Conservation (phyloP, 163 green algal genomes). For the Scenedesmus sp. region DNA sequence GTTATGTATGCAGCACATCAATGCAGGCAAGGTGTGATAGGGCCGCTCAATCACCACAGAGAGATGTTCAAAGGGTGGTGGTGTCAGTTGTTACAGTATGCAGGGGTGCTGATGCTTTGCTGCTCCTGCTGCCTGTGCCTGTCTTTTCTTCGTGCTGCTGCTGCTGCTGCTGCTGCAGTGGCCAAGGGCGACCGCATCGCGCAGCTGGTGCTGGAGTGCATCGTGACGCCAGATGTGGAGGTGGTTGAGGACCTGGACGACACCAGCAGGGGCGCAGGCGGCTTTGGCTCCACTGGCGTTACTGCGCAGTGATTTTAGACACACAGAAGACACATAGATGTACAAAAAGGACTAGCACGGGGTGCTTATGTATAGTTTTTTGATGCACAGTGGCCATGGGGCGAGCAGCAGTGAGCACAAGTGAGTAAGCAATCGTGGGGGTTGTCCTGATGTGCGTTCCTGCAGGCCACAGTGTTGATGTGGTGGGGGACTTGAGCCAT, state of each 20-base stretch:
- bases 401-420: background rate
- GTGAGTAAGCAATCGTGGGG: background rate
- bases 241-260: conserved; percentile 92
- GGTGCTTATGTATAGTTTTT: background rate
- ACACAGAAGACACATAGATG: too few species aligned
- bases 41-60: too few species aligned
- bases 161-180: conserved; percentile 70
- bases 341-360: too few species aligned
- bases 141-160: background rate
- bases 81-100: too few species aligned
- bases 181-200: conserved; percentile 94
- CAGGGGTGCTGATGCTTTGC: too few species aligned
- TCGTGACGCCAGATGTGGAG: conserved; percentile 93
- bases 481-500: too few species aligned
- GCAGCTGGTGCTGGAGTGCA: conserved; percentile 98
- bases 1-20: too few species aligned
- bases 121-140: background rate
- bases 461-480: too few species aligned
- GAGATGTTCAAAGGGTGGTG: too few species aligned
- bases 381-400: background rate
- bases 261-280: conserved; percentile 89
- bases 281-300: conserved; percentile 96
- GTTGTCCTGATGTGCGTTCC: too few species aligned
- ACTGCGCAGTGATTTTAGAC: background rate
- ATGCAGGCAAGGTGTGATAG: too few species aligned